Evolutionary conservation across 768 basidiomycete species (phyloP).

Genomic region (Pleurotus tuoliensis): DNA sequence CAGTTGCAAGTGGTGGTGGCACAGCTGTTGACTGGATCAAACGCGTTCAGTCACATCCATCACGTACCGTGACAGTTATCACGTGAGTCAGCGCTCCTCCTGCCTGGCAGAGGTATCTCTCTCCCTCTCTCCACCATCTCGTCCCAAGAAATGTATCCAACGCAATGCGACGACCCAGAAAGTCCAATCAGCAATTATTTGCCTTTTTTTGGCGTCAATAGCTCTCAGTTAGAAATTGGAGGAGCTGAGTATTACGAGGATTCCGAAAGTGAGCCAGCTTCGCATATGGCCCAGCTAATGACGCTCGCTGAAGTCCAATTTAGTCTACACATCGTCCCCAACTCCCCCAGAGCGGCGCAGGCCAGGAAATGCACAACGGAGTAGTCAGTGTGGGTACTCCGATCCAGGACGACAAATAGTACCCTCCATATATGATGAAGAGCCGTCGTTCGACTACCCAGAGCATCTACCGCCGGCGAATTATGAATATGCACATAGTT

Average conservation of each 20-base stretch:
- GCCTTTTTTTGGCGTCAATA: neutral
- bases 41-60: neutral
- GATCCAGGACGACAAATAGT: neutral
- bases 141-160: neutral
- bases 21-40: constrained; percentile 1
- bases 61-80: neutral
- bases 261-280: neutral
- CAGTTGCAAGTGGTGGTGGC: neutral
- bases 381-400: neutral
- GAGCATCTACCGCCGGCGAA: too few species aligned
- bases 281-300: neutral
- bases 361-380: neutral
- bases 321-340: constrained; percentile 1
- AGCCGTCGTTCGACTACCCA: neutral
- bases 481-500: neutral
- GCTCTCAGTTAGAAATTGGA: neutral
- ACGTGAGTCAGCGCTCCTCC: neutral
- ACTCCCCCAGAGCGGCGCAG: neutral
- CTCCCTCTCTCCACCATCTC: neutral
- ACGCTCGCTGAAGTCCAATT: too few species aligned
- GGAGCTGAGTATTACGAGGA: neutral
- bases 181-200: constrained; percentile 4
- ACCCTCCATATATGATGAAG: constrained; percentile 1
- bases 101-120: neutral
- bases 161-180: neutral